phyloP scores from a whole-genome alignment of 2,329 filamentous ascomycete species.

The Stemphylium beticola region DNA sequence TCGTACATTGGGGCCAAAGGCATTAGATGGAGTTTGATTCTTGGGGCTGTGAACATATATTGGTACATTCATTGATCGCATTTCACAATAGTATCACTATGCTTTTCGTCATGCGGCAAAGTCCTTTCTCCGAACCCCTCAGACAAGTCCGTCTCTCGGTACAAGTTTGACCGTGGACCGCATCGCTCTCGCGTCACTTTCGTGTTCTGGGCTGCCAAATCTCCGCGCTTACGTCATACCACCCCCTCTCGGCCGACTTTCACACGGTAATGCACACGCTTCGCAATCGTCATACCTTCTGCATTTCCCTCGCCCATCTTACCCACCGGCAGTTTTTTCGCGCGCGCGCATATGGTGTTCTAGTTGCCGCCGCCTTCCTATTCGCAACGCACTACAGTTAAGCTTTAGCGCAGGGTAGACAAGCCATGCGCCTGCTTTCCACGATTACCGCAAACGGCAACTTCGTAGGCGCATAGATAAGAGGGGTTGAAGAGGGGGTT shows the following conservation, averaged over 20 bases:
- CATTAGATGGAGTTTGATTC: not conserved
- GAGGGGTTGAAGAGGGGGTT: too few species aligned
- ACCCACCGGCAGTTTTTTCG: not conserved
- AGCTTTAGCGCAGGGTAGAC: not conserved
- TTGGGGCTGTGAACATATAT: not conserved
- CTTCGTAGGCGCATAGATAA: too few species aligned
- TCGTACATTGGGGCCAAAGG: not conserved
- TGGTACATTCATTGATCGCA: not conserved
- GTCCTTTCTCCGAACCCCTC: too few species aligned
- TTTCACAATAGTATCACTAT: too few species aligned
- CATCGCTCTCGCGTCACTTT: not conserved
- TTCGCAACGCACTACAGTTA: not conserved
- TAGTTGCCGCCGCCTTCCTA: not conserved
- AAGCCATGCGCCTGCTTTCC: slow-evolving; percentile 17
- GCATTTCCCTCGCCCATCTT: not conserved
- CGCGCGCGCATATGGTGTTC: not conserved
- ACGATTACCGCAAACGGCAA: not conserved
- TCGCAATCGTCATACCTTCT: not conserved
- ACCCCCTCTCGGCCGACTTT: too few species aligned
- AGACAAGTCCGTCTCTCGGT: too few species aligned
- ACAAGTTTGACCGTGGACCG: too few species aligned
- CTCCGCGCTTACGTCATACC: not conserved
- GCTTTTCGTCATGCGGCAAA: too few species aligned
- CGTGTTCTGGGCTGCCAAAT: not conserved
- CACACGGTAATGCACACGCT: not conserved